phyloP scores from a whole-genome alignment of 2,329 filamentous ascomycete species.

The Raffaelea albimanens region DNA sequence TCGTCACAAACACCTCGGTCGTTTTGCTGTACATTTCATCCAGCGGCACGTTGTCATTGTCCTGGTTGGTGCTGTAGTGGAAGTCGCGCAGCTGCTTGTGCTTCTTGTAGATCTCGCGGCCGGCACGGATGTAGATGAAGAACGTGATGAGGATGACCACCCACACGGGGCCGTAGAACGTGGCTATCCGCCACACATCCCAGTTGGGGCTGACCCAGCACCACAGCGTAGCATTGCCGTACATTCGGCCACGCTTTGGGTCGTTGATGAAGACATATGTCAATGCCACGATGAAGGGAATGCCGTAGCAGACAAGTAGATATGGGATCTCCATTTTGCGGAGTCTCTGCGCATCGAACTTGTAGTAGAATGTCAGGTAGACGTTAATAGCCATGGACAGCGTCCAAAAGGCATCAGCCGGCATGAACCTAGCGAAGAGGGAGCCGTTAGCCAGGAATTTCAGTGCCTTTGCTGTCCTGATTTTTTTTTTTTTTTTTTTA shows the following conservation, averaged over 20 bases:
- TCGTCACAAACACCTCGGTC: constrained; percentile 56
- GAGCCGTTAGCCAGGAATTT: constrained; percentile 6
- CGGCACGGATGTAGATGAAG: constrained; percentile 57
- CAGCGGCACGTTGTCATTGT: constrained; percentile 27
- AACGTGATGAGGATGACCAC: constrained; percentile 51
- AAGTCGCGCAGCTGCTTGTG: constrained; percentile 52
- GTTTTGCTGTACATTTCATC: constrained; percentile 42
- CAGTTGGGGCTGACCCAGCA: constrained; percentile 65
- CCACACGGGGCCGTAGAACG: constrained; percentile 69
- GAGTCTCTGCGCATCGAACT: constrained; percentile 56
- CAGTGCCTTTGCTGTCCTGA: not conserved
- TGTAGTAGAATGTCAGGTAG: constrained; percentile 69
- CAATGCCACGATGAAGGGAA: constrained; percentile 61
- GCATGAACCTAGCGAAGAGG: constrained; percentile 54
- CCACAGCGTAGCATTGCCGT: constrained; percentile 70
- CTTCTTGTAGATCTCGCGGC: constrained; percentile 57
- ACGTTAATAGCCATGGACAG: constrained; percentile 79
- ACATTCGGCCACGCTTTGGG: constrained; percentile 42
- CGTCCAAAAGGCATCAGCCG: constrained; percentile 67
- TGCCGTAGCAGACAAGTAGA: constrained; percentile 58
- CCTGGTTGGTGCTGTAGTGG: constrained; percentile 39
- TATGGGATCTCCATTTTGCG: constrained; percentile 64
- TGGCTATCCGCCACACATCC: constrained; percentile 62
- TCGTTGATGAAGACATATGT: constrained; percentile 56
- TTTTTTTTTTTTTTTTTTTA: constrained; percentile 1